phyloP scores from a whole-genome alignment of 805 yeast genomes.

The Isabelozyma rhagii region DNA sequence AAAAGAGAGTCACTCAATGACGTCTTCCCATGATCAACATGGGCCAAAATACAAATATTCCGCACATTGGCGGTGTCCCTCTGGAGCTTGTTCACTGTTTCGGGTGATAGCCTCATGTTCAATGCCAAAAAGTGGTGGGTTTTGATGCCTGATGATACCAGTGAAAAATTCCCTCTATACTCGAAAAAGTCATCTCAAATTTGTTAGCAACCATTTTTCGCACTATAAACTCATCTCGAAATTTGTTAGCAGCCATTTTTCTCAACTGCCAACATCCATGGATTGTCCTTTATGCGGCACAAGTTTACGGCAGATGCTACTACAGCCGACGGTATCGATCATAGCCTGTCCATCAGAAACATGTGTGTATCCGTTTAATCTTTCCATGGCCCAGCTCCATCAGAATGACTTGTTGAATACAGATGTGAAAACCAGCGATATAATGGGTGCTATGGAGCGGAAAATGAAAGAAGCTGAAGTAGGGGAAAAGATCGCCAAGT shows the following conservation, averaged over 20 bases:
- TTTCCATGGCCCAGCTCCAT: conserved; percentile 25
- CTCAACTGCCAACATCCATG: conserved; percentile 9
- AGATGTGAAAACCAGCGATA: conserved; percentile 17
- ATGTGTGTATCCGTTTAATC: conserved; percentile 33
- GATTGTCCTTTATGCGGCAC: conserved; percentile 28
- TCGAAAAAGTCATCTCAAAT: not conserved
- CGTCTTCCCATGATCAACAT: conserved; percentile 98
- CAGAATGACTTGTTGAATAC: conserved; percentile 16
- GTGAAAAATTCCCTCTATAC: not conserved
- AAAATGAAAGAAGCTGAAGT: conserved; percentile 23
- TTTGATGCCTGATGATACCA: no score
- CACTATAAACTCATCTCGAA: not conserved
- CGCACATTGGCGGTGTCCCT: conserved; percentile 66
- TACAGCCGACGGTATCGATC: conserved; percentile 23
- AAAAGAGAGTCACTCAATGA: conserved; percentile 87
- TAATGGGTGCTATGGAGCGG: conserved; percentile 21
- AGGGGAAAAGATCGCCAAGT: conserved; percentile 21
- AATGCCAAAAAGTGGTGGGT: not conserved
- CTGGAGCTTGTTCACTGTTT: conserved; percentile 65
- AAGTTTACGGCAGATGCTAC: conserved; percentile 18
- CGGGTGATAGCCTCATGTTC: conserved; percentile 58
- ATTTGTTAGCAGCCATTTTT: not conserved
- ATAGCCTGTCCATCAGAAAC: conserved; percentile 23
- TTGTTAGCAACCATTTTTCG: not conserved
- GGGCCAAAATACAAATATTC: conserved; percentile 94